phyloP scores from a whole-genome alignment of 2,329 filamentous ascomycete species.

The Talaromyces atroroseus region DNA sequence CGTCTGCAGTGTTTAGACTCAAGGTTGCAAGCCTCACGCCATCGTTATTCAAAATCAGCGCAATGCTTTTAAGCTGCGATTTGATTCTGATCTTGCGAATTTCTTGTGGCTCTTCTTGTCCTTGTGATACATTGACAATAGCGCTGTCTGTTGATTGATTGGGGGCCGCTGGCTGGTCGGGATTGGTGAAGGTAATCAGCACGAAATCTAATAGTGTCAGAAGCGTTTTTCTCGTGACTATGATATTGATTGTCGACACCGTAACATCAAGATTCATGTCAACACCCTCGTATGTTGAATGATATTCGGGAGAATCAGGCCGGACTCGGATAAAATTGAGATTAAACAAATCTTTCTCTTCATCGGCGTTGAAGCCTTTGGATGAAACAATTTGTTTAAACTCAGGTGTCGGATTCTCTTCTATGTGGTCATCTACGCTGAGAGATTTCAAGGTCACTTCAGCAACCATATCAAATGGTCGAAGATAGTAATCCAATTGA shows the following conservation, averaged over 20 bases:
- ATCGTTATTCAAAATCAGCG: constrained; percentile 94
- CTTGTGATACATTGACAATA: constrained; percentile 22
- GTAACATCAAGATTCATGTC: constrained; percentile 87
- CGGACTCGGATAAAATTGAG: constrained; percentile 90
- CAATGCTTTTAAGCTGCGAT: constrained; percentile 86
- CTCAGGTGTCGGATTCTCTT: constrained; percentile 73
- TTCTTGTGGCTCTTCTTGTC: constrained; percentile 28
- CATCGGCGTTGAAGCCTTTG: constrained; percentile 63
- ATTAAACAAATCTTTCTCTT: constrained; percentile 74
- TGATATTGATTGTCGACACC: constrained; percentile 91
- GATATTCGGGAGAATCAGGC: constrained; percentile 84
- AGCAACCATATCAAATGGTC: constrained; percentile 87
- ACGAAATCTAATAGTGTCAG: constrained; percentile 92
- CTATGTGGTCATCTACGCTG: constrained; percentile 90
- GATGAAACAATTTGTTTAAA: constrained; percentile 98
- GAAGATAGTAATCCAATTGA: constrained; percentile 77
- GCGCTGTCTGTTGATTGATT: constrained; percentile 27
- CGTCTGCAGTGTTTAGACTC: constrained; percentile 85
- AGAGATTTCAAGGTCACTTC: constrained; percentile 83
- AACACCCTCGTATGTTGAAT: constrained; percentile 84
- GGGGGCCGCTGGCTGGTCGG: constrained; percentile 44
- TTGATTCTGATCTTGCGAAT: constrained; percentile 85
- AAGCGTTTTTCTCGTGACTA: constrained; percentile 88
- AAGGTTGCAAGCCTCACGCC: constrained; percentile 89
- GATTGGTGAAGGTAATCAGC: constrained; percentile 78